phyloP scores from a whole-genome alignment of 106 monocot genomes.

The Cymbidium sinense region DNA sequence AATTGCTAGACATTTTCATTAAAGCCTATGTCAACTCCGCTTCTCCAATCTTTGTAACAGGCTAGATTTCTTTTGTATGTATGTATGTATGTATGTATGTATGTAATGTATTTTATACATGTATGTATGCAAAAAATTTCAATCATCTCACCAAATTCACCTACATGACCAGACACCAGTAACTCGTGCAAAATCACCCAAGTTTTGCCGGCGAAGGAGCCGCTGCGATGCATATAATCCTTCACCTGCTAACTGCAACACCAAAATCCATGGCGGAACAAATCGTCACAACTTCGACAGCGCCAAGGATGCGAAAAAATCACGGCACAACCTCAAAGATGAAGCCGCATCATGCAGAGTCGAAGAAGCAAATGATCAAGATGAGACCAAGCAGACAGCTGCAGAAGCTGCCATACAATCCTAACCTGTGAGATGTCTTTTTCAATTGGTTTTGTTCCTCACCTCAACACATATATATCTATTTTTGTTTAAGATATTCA shows the following conservation, averaged over 20 bases:
- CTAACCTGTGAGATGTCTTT: neutral
- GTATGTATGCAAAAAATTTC: too few relatives aligned
- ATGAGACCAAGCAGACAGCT: neutral
- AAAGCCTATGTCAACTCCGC: too few relatives aligned
- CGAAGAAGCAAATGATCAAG: neutral
- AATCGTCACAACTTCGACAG: slow-evolving; percentile 16
- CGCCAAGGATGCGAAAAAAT: slow-evolving; percentile 5
- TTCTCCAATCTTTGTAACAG: too few relatives aligned
- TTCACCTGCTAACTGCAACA: slow-evolving; percentile 12
- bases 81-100: too few relatives aligned
- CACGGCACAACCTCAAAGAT: neutral
- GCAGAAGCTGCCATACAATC: neutral
- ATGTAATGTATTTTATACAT: too few relatives aligned
- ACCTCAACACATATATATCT: too few relatives aligned
- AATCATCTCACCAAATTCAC: too few relatives aligned
- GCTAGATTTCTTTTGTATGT: too few relatives aligned
- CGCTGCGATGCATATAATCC: slow-evolving; percentile 18
- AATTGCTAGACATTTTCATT: too few relatives aligned
- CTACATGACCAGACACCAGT: slow-evolving; percentile 30
- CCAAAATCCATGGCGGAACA: neutral
- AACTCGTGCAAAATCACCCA: slow-evolving; percentile 63
- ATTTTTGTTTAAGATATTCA: too few relatives aligned
- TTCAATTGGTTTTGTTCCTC: neutral
- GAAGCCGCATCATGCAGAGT: neutral
- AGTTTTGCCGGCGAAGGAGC: slow-evolving; percentile 46